Percentiles rank a stretch among this genome's conserved stretches.
phyloP scores from a whole-genome alignment of 306 rosid species.

The Begonia peltatifolia region DNA sequence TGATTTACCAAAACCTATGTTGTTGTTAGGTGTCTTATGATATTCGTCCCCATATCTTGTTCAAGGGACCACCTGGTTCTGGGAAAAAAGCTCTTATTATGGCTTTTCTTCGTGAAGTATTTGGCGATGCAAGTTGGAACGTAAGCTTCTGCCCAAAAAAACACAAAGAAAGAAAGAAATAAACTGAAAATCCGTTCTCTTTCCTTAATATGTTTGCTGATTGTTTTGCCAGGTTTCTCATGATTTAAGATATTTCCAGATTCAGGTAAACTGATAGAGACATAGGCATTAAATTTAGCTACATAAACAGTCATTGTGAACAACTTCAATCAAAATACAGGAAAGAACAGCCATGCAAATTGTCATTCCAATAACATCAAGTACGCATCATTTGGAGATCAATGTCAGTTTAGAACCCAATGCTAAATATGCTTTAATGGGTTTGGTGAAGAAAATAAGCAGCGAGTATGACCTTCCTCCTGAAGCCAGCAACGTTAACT shows the following conservation, averaged over 20 bases:
- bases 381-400: slow-evolving; percentile 70
- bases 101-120: slow-evolving; percentile 64
- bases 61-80: slow-evolving; percentile 57
- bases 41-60: slow-evolving; percentile 53
- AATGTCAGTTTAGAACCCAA: slow-evolving; percentile 47
- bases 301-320: background rate
- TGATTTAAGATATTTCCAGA: slow-evolving; percentile 53
- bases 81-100: slow-evolving; percentile 57
- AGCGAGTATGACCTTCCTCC: slow-evolving; percentile 40
- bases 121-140: slow-evolving; percentile 53
- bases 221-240: slow-evolving; percentile 38
- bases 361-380: slow-evolving; percentile 52
- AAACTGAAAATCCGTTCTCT: too few species aligned
- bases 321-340: slow-evolving; percentile 25
- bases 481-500: slow-evolving; percentile 43
- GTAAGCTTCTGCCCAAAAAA: slow-evolving; percentile 28
- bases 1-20: slow-evolving; percentile 1
- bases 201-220: too few species aligned
- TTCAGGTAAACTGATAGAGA: slow-evolving; percentile 41
- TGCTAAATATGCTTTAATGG: slow-evolving; percentile 72
- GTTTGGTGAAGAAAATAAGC: slow-evolving; percentile 62
- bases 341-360: slow-evolving; percentile 50
- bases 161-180: too few species aligned
- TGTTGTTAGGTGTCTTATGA: slow-evolving; percentile 38
- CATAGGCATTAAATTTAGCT: background rate